Base-by-base conservation (phyloP, 495 filamentous ascomycete species). In the Penicillium mononematosum region DNA sequence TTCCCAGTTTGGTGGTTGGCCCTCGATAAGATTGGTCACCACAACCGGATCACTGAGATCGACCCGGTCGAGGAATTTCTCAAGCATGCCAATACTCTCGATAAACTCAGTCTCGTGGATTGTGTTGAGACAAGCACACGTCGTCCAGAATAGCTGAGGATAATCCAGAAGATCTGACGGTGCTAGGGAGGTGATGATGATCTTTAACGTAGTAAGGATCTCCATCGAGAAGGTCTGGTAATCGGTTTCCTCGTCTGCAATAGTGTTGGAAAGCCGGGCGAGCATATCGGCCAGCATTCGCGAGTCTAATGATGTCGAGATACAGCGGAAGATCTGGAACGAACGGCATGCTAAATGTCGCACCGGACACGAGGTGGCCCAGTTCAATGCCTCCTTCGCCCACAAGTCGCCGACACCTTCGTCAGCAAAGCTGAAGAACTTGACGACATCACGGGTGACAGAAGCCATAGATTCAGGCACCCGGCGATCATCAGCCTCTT, bases 141-240 rank as follows among this genome's bases (percentile, higher is more conserved):
- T 95, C 2, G 93, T 93, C 94, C 94, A 99, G 74, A 98, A 99
- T 2, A 98, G 75, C 63, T 97, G 92, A 7, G 94, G 92, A 59
- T 93, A 96, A 36, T 87, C 85, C 42, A 96, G 60, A 14, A 99
- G 79, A 70, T 94, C 88, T 20, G 85, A 77, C 3, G 87, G 80
- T n/a, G 90, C 85, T 20, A 96, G 76, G 25, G 91, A 90, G 55
- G 83, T 82, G 55, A 98, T 94, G 53, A 97, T 88, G 0, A 91
- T 90, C 56, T 92, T 90, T 44, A 99, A 70, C 0, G 94, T 98
- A 1, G 91, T 96, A 25, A 99, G 76, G 64, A 98, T 96, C 65
- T 99, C 94, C 88, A 97, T 90, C 2, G 95, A 95, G 70, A 97
- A 99, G 3, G 91, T 90, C 62, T 96, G 91, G 48, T 96, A 92